Evolutionary conservation across 108 stramenopile genomes (phyloP).

Genomic region (Stephanodiscus minutulus): DNA sequence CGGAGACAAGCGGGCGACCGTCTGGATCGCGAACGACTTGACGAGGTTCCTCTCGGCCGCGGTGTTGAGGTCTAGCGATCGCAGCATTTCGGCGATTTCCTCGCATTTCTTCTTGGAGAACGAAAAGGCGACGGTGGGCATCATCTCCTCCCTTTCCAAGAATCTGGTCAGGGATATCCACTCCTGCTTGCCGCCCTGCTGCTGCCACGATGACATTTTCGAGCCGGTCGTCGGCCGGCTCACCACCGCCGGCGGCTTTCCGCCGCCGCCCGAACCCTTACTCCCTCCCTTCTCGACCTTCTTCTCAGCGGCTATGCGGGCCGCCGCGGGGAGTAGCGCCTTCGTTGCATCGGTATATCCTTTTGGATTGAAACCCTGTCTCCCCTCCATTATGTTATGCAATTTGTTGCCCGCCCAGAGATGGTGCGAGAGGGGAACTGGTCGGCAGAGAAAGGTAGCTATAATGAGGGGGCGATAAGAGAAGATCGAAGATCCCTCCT

Average conservation of each 20-base stretch:
- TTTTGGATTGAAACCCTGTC: constrained; percentile 70
- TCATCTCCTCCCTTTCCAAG: constrained; percentile 85
- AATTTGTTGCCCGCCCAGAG: constrained; percentile 89
- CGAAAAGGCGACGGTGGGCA: constrained; percentile 97
- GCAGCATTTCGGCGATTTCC: constrained; percentile 87
- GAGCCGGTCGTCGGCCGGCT: constrained; percentile 51
- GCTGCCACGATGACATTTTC: constrained; percentile 72
- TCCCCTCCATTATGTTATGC: constrained; percentile 83
- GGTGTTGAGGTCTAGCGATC: constrained; percentile 87
- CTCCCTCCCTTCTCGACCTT: constrained; percentile 53
- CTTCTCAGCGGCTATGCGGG: constrained; percentile 32
- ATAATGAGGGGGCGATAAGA: not conserved
- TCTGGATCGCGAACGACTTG: constrained; percentile 77
- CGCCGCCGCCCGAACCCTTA: constrained; percentile 23
- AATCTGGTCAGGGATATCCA: constrained; percentile 82
- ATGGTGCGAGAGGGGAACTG: constrained; percentile 93
- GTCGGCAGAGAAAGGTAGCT: constrained; percentile 32
- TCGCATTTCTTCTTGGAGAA: constrained; percentile 98
- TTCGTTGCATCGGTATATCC: constrained; percentile 76
- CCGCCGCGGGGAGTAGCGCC: constrained; percentile 67
- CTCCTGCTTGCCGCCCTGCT: constrained; percentile 76
- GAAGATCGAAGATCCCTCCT: not conserved
- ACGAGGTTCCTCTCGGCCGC: constrained; percentile 74
- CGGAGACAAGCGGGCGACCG: constrained; percentile 81
- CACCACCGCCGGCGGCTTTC: constrained; percentile 35